Evolutionary conservation across 2,329 filamentous ascomycete species (phyloP).

Genomic region (Fusarium transvaalense): DNA sequence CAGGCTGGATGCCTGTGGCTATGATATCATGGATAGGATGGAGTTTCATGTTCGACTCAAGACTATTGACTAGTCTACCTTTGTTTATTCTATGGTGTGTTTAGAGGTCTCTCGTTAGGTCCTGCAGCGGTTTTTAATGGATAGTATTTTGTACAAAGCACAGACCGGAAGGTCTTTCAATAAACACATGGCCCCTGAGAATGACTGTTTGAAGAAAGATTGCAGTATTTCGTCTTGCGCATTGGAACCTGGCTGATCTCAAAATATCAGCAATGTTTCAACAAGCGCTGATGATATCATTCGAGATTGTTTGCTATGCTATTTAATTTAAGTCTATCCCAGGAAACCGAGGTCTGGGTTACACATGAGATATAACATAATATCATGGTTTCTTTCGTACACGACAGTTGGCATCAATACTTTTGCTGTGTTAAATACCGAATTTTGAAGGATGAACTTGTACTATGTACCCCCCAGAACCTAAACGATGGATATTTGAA

Average conservation of each 20-base stretch:
- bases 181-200: not conserved
- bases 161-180: not conserved
- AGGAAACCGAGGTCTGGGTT: no score
- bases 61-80: conserved; percentile 3
- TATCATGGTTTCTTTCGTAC: no score
- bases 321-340: no score
- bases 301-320: no score
- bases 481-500: not conserved
- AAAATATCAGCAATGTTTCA: no score
- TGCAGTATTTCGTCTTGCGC: not conserved
- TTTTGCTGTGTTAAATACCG: not conserved
- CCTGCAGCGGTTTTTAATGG: conserved; percentile 8
- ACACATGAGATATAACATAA: no score
- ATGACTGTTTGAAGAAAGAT: not conserved
- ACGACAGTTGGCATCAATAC: no score
- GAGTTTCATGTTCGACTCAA: conserved; percentile 28
- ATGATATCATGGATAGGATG: conserved; percentile 26
- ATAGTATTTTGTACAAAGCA: not conserved
- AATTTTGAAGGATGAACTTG: not conserved
- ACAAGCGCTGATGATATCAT: no score
- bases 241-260: not conserved
- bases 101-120: conserved; percentile 30
- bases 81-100: not conserved
- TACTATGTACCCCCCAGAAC: not conserved
- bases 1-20: not conserved